Evolutionary conservation across 192 early-diverging fungal genomes (phyloP), one percentile per base, ranked within the genome.

Genomic region (Coemansia sp.): DNA sequence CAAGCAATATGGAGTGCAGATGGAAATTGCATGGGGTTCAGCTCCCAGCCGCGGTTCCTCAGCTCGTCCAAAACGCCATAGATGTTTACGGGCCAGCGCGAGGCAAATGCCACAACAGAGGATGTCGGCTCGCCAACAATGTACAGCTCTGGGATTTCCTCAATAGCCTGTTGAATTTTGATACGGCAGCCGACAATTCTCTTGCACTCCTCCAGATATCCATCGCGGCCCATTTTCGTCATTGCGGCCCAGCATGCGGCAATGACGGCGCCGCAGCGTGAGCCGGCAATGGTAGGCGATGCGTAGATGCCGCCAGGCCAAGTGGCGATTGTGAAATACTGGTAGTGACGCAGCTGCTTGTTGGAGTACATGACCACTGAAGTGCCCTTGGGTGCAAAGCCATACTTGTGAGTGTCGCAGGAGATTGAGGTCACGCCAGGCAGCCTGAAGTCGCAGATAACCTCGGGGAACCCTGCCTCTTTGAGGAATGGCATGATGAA

Each of bases 391-490:
- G 96, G 94, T 1, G 96, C 96, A 78, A 98, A 98, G 23, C 96
- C 96, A 67, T 98, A 98, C 83, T 98, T 98, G 87, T 98, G 96
- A 0, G 95, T 93, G 80, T 98, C 96, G 69, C 90, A 92, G 7
- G 93, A 95, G 63, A 98, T 95, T 31, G 93, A 90, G 0, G 95
- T 98, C 21, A 98, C 93, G 34, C 94, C 94, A 5, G 89, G 86
- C 16, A 97, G 78, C 47, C 94, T 82, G 82, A 96, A 95, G 70
- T 98, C 96, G 72, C 92, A 90, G 16, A 76, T 78, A 4, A 85
- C 68, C 52, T 92, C 84, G 22, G 91, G 88, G 81, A 92, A 93
- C 21, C 95, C 95, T 14, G 95, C 93, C 74, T 93, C 89, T 74
- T 94, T 94, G 22, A 94, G 83, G 81, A 94, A 96, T 7, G 96